These are phyloP conservation scores for Euryodendron excelsum DNA, from an alignment of 148 eudicot genomes.

Conservation along the genomic window DNA sequence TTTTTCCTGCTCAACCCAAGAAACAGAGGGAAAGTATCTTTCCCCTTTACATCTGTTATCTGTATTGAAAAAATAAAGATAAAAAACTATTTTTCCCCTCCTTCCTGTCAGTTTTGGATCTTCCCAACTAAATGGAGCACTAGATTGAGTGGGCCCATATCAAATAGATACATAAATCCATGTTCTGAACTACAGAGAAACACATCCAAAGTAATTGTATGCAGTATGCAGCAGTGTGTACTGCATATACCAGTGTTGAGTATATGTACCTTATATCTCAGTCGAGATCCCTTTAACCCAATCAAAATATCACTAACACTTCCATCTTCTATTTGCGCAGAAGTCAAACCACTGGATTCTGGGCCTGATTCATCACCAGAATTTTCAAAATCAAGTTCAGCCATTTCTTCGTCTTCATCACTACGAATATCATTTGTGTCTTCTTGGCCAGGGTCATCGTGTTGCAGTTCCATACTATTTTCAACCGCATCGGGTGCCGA, in stretches of 20 bases:
- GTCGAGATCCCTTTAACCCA: constrained; percentile 49
- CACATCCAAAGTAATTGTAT: not conserved
- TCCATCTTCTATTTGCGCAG: constrained; percentile 31
- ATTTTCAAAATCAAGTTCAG: constrained; percentile 47
- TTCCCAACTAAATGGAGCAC: not conserved
- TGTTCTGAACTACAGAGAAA: not conserved
- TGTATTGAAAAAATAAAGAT: not conserved
- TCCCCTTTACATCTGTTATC: too few species aligned
- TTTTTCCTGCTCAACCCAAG: not conserved
- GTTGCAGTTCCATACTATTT: constrained; percentile 37
- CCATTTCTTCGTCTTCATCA: constrained; percentile 56
- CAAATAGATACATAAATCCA: not conserved
- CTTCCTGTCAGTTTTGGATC: not conserved
- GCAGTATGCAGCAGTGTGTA: too few species aligned
- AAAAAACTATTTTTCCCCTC: not conserved
- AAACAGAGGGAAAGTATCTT: not conserved
- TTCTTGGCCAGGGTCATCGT: constrained; percentile 42
- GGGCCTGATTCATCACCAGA: constrained; percentile 60
- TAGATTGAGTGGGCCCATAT: not conserved
- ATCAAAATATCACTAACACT: constrained; percentile 50
- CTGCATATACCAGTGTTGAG: not conserved
- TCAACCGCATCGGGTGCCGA: constrained; percentile 23
- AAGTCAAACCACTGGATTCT: constrained; percentile 33
- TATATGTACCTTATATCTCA: constrained; percentile 57
- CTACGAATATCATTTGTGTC: constrained; percentile 52